These are phyloP conservation scores for Claviceps cyperi DNA, from an alignment of 2,329 filamentous ascomycete species.

Conservation along the genomic window DNA sequence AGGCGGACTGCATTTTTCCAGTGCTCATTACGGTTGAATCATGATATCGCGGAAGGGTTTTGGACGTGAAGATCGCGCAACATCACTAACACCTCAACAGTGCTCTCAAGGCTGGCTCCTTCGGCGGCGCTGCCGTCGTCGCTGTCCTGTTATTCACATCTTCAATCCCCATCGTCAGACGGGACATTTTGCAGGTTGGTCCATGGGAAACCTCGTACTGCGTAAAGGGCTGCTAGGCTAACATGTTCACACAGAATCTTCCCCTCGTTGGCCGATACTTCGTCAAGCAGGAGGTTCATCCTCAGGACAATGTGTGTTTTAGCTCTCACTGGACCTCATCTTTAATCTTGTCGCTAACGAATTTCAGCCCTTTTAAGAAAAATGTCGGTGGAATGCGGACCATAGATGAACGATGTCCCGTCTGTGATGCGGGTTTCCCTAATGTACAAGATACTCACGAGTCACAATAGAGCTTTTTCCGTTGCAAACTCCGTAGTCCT, in stretches of 20 bases:
- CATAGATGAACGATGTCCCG: conserved; percentile 16
- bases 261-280: conserved; percentile 38
- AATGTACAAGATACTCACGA: conserved; percentile 26
- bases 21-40: not conserved
- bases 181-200: conserved; percentile 43
- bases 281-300: conserved; percentile 37
- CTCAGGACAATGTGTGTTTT: conserved; percentile 47
- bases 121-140: conserved; percentile 43
- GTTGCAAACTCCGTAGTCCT: not conserved
- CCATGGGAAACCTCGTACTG: not conserved
- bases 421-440: conserved; percentile 14
- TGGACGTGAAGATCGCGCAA: not conserved
- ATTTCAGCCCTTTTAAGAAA: conserved; percentile 26
- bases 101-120: conserved; percentile 25
- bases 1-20: not conserved
- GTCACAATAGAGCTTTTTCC: conserved; percentile 20
- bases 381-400: conserved; percentile 11
- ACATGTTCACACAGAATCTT: conserved; percentile 29
- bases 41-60: not conserved
- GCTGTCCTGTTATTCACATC: conserved; percentile 46
- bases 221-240: not conserved
- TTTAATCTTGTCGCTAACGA: conserved; percentile 11
- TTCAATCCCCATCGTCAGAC: conserved; percentile 45
- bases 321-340: not conserved
- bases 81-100: conserved; percentile 3